phyloP scores from a whole-genome alignment of 768 basidiomycete species.

The Termitomyces sp. region DNA sequence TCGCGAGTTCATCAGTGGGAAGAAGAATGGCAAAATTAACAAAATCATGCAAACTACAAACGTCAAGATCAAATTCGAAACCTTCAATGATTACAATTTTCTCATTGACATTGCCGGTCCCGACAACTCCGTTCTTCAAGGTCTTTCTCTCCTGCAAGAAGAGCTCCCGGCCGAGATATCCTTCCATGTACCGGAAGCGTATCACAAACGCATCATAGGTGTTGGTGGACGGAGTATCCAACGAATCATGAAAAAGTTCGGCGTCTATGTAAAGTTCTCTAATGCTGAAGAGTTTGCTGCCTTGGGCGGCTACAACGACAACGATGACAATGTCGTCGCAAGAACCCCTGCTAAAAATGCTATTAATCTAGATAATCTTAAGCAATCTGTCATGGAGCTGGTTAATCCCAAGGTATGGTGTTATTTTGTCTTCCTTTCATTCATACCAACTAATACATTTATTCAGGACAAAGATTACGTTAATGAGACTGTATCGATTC shows the following conservation, averaged over 20 bases:
- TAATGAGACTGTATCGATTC: constrained; percentile 89
- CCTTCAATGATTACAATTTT: constrained; percentile 94
- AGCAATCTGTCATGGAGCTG: constrained; percentile 95
- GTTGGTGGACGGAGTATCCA: constrained; percentile 98
- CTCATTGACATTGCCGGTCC: constrained; percentile 87
- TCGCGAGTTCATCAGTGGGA: constrained; percentile 96
- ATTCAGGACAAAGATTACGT: constrained; percentile 93
- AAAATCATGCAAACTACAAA: constrained; percentile 98
- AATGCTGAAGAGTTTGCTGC: constrained; percentile 97
- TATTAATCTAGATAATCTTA: constrained; percentile 89
- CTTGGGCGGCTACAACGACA: constrained; percentile 91
- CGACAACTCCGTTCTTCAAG: constrained; percentile 80
- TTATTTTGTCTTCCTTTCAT: background rate
- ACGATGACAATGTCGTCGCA: constrained; percentile 98
- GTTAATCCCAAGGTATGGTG: constrained; percentile 85
- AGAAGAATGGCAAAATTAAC: constrained; percentile 99
- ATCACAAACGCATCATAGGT: constrained; percentile 98
- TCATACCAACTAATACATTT: background rate
- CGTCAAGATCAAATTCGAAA: constrained; percentile 99
- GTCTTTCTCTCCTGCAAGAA: constrained; percentile 86
- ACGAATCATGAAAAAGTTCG: constrained; percentile 99
- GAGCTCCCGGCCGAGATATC: constrained; percentile 98
- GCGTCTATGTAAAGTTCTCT: constrained; percentile 99
- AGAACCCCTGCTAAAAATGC: constrained; percentile 97
- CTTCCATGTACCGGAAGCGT: constrained; percentile 96